phyloP scores from a whole-genome alignment of 805 yeast species.

The Saccharomyces kudriavzevii region DNA sequence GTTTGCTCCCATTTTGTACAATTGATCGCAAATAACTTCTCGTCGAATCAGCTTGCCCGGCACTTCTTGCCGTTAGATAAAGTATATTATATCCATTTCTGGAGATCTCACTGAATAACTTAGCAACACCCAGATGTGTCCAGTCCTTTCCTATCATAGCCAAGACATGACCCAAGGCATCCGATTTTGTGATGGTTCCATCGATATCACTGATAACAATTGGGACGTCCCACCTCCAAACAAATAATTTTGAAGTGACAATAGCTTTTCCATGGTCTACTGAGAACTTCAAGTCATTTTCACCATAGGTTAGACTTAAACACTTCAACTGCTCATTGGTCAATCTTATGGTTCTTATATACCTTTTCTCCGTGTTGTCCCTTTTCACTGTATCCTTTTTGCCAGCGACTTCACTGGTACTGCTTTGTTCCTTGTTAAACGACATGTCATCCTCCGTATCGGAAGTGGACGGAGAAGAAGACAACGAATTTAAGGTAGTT shows the following conservation, averaged over 20 bases:
- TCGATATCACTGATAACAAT: conserved; percentile 95
- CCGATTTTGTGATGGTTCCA: conserved; percentile 96
- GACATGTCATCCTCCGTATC: conserved; percentile 7
- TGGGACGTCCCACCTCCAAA: conserved; percentile 80
- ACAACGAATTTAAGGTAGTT: conserved; percentile 8
- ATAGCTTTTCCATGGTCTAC: conserved; percentile 79
- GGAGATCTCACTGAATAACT: conserved; percentile 76
- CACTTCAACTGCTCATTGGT: conserved; percentile 82
- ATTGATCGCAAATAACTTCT: conserved; percentile 74
- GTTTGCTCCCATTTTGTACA: conserved; percentile 59
- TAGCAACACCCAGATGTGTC: conserved; percentile 96
- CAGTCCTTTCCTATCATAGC: conserved; percentile 93
- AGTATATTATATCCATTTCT: conserved; percentile 86
- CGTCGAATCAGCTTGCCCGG: conserved; percentile 90
- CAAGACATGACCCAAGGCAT: conserved; percentile 92
- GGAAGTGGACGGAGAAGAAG: conserved; percentile 7
- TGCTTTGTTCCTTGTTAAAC: neutral
- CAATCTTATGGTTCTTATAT: conserved; percentile 79
- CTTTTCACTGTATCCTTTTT: neutral
- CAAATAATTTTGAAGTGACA: conserved; percentile 61
- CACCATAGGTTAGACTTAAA: conserved; percentile 68
- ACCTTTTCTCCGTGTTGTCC: conserved; percentile 28
- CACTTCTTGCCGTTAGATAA: conserved; percentile 90
- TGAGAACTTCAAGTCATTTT: conserved; percentile 67
- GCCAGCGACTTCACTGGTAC: conserved; percentile 1